Percentiles rank a stretch among this genome's conserved stretches.
phyloP scores from a whole-genome alignment of 2,329 filamentous ascomycete genomes.

The Magnaporthiopsis incrustans region DNA sequence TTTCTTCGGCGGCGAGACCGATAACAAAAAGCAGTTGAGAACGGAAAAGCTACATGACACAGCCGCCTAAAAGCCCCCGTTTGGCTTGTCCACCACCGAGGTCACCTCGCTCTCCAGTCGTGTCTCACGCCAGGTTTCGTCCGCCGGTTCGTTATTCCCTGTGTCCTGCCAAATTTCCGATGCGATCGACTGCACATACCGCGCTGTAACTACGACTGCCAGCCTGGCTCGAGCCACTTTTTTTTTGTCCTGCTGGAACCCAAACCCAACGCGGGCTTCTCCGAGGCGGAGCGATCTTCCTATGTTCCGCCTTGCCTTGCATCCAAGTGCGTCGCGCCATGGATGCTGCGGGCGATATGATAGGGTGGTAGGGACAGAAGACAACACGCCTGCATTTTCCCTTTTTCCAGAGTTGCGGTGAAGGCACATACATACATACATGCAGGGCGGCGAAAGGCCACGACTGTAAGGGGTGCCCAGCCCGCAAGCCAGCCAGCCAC shows the following conservation, averaged over 20 bases:
- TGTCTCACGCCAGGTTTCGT: neutral
- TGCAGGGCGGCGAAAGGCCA: neutral
- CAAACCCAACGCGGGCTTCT: neutral
- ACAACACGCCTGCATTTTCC: neutral
- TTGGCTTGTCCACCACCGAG: neutral
- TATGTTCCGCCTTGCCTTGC: neutral
- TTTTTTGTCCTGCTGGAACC: neutral
- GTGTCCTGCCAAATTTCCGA: neutral
- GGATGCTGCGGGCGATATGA: neutral
- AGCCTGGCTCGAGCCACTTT: neutral
- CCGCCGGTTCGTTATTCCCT: neutral
- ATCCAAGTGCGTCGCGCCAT: neutral
- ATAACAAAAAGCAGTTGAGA: neutral
- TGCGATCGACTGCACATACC: neutral
- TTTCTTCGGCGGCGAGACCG: neutral
- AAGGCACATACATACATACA: neutral
- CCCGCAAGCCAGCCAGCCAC: neutral
- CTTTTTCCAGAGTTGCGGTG: neutral
- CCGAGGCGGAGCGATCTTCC: neutral
- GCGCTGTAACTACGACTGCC: neutral
- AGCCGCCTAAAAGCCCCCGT: neutral
- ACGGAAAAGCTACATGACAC: neutral
- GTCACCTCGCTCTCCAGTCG: neutral
- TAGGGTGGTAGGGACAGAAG: neutral
- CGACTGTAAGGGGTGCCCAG: neutral